Evolutionary conservation across 2,329 filamentous ascomycete genomes (phyloP), one percentile per base, ranked within the genome.

Genomic region (Cryphonectria parasitica): DNA sequence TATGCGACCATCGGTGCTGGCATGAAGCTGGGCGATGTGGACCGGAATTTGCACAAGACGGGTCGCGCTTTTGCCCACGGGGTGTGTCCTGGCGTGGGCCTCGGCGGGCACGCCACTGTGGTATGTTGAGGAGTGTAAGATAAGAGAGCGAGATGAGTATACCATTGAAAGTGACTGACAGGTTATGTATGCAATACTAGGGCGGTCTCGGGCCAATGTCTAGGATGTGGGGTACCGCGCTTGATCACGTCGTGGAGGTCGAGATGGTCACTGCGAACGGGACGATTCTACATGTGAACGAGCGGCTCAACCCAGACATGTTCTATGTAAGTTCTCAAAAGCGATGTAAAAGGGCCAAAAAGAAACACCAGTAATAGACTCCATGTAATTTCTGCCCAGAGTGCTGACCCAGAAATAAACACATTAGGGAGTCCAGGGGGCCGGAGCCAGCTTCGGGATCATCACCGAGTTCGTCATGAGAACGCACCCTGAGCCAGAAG

Each of bases 21-120:
- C 1, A 82, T 81, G 45, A 80, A 76, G n/a, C 82, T 90, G 0
- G 82, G 83, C 3, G 82, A 88, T 66, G 78, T 90, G 19, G 85
- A 86, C 13, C 76, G 82, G 49, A 78, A 80, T 58, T 79, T 90
- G 13, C 84, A 87, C 69, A 76, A 83, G 67, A 87, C 86, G 7
- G 81, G 82, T 39, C 82, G 88, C n/a, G 88, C 88, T 2, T 85
- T 90, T 67, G 81, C 88, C 0, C 88, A 90, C 68, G 88, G 88
- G 13, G 86, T 86, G 1, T 90, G 88, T 71, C 87, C 88, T 0
- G 84, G 83, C 7, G 87, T 90, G 15, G 88, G 88, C 7, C 82
- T 88, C 13, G 88, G 87, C 49, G 88, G 88, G 0, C 87, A 90
- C 74, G 84, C 86, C 3, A 88, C 86, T 2, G 86, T 88, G 69